phyloP scores from a whole-genome alignment of 148 eudicot species.

The Heliosperma pusillum region DNA sequence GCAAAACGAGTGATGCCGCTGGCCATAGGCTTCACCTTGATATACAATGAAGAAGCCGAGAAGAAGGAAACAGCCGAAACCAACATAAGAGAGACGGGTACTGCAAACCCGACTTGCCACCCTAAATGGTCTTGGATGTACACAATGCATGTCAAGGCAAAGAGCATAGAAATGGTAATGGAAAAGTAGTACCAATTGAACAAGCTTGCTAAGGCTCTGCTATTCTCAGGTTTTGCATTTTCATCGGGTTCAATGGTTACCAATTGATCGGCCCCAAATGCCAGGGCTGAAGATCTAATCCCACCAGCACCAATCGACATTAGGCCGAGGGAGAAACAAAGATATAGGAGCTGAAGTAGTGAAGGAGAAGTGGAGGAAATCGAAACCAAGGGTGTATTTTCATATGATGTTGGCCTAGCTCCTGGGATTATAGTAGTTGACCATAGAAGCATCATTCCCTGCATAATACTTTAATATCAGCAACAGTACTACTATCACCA shows the following conservation, averaged over 20 bases:
- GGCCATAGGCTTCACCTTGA: constrained; percentile 27
- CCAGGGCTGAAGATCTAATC: constrained; percentile 31
- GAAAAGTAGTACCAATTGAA: constrained; percentile 44
- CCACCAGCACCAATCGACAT: constrained; percentile 34
- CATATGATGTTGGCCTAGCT: constrained; percentile 18
- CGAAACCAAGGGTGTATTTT: background rate
- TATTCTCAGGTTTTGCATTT: background rate
- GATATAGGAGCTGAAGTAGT: constrained; percentile 23
- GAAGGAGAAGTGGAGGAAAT: constrained; percentile 14
- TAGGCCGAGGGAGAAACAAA: constrained; percentile 21
- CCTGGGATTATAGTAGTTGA: constrained; percentile 31
- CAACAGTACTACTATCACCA: background rate
- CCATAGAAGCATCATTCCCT: constrained; percentile 29
- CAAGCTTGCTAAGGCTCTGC: constrained; percentile 25
- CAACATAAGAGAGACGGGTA: constrained; percentile 34
- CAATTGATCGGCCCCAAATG: constrained; percentile 33
- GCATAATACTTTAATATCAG: background rate
- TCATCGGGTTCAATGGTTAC: background rate
- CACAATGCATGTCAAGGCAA: constrained; percentile 37
- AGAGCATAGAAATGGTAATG: constrained; percentile 21
- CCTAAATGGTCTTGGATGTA: constrained; percentile 50
- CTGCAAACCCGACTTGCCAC: constrained; percentile 42
- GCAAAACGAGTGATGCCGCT: constrained; percentile 30
- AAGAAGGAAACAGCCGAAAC: constrained; percentile 31
- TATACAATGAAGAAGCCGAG: constrained; percentile 35